Base-by-base conservation (phyloP, 208 protist genomes). In the Trypanosoma brucei region DNA sequence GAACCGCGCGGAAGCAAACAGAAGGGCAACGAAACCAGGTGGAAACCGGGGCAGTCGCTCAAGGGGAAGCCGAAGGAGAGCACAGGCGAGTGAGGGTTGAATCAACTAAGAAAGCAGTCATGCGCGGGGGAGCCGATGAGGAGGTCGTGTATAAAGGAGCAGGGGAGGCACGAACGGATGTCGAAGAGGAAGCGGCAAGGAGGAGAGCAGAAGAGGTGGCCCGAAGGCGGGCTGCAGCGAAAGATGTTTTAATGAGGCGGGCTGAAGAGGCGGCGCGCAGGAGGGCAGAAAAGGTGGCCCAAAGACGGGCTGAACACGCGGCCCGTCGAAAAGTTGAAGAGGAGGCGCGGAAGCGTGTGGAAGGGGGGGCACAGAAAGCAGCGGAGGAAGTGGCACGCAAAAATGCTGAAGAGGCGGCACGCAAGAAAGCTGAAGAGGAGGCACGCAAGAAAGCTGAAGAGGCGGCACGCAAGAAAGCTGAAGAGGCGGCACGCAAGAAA, bases 151-250 rank as follows among this genome's bases (percentile, higher is more conserved):
- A 64, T 37, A 56, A 56, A 35, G 57, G 42, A 3, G 65, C 36
- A 14, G 65, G 64, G 33, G 57, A 62, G 38, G 40, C 50, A 45
- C 14, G 57, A 2, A 52, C 33, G 52, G 42, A 49, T 34, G 49
- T 42, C 35, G 44, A 63, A 56, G 50, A 63, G 44, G 42, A 56
- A 22, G 22, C 22, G 9, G 53, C 44, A 49, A 38, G 46, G 2
- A 68, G 36, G 57, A 51, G 34, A 37, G 54, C 68, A 34, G 54
- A 62, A 45, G 68, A 58, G 40, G 50, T 59, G 44, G 54, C 61
- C 3, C 48, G 59, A 48, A n/a, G 33, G 55, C 31, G 55, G 54
- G 60, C 46, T n/a, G 48, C 55, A 14, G 59, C 60, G n/a, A 59
- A 46, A 30, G 64, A 22, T 22, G 22, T 22, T 22, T 22, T 40